These are phyloP conservation scores for Verticillium nubilum DNA, from an alignment of 2,329 filamentous ascomycete genomes.

Conservation along the genomic window DNA sequence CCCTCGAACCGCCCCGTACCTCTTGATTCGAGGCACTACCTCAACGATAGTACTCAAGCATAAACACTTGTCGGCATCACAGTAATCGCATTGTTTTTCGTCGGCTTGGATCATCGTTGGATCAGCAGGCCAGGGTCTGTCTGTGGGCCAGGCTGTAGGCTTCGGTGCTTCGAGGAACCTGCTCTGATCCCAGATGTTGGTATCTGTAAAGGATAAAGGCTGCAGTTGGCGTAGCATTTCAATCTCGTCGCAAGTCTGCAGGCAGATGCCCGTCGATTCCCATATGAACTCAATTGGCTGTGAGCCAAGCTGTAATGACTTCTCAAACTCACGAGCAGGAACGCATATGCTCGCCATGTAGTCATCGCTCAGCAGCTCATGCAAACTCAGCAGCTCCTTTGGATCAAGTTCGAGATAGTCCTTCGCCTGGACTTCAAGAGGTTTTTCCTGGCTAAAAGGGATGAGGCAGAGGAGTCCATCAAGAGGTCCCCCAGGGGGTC, in stretches of 20 bases:
- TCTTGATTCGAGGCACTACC: conserved; percentile 1
- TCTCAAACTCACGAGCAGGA: neutral
- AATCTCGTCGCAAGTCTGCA: neutral
- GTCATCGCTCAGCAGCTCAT: neutral
- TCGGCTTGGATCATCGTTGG: neutral
- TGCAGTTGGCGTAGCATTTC: neutral
- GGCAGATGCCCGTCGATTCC: neutral
- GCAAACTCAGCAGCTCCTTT: neutral
- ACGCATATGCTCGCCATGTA: neutral
- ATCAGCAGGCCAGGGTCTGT: neutral
- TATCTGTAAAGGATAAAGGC: neutral
- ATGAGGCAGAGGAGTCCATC: neutral
- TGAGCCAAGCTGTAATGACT: neutral
- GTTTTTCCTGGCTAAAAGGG: neutral
- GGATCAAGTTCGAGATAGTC: neutral
- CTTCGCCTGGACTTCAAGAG: neutral
- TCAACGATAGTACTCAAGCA: neutral
- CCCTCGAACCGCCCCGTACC: neutral
- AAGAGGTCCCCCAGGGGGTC: neutral
- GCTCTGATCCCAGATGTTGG: neutral
- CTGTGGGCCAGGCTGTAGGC: neutral
- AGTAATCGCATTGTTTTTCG: neutral
- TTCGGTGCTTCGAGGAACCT: neutral
- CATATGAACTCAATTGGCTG: neutral
- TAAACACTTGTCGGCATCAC: neutral